Conservation (phyloP, 2,329 filamentous ascomycete species). For the Xylaria sp. region DNA sequence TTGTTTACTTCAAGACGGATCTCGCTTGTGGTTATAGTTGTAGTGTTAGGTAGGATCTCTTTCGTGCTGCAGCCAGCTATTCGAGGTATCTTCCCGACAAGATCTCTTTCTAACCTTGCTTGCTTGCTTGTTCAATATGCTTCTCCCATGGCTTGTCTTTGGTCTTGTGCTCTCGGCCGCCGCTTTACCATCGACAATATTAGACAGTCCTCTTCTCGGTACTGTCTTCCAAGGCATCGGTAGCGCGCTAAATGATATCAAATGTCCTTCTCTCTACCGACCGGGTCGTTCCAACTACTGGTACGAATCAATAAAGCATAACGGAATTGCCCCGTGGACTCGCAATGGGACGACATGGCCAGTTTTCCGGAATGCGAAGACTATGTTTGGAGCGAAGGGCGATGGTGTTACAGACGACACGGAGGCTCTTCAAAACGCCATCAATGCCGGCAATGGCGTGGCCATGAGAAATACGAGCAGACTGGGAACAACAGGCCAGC, state of each 20-base stretch:
- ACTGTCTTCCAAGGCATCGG: not conserved
- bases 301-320: conserved; percentile 16
- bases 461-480: conserved; percentile 15
- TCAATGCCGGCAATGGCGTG: conserved; percentile 17
- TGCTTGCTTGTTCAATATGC: conserved; percentile 4
- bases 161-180: not conserved
- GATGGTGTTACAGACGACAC: conserved; percentile 28
- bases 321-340: conserved; percentile 15
- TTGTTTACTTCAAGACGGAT: conserved; percentile 1
- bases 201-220: not conserved
- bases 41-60: not conserved
- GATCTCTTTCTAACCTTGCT: not conserved
- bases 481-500: conserved; percentile 29
- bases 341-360: conserved; percentile 16
- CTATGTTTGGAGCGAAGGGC: conserved; percentile 23
- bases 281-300: conserved; percentile 10
- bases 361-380: conserved; percentile 20
- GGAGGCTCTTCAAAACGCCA: conserved; percentile 24
- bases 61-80: not conserved
- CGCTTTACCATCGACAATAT: conserved; percentile 1
- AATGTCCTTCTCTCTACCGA: conserved; percentile 4
- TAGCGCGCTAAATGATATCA: conserved; percentile 4
- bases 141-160: conserved; percentile 1
- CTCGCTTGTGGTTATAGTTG: not conserved
- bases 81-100: not conserved